phyloP scores from a whole-genome alignment of 768 basidiomycete species.

The Phlebiopsis gigantea region DNA sequence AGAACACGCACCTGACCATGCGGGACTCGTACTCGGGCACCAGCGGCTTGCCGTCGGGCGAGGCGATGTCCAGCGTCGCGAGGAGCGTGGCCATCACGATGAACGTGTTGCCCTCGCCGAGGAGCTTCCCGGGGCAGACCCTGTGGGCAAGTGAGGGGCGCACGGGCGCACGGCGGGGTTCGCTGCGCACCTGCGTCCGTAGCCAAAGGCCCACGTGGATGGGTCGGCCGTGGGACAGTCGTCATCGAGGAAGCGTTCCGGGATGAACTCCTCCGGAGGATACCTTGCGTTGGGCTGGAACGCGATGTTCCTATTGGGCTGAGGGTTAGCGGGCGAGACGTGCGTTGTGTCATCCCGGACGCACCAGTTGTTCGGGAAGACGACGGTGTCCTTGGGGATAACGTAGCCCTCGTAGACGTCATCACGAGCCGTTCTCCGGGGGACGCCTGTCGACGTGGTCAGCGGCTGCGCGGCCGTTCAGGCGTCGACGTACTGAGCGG shows the following conservation, averaged over 20 bases:
- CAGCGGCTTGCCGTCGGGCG: not conserved
- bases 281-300: slow-evolving; percentile 20
- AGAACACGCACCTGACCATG: not conserved
- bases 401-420: slow-evolving; percentile 49
- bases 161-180: too few species aligned
- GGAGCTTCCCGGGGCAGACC: slow-evolving; percentile 15
- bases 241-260: slow-evolving; percentile 21
- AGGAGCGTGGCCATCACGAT: slow-evolving; percentile 12
- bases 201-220: slow-evolving; percentile 19
- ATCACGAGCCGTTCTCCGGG: slow-evolving; percentile 52
- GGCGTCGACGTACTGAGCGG: slow-evolving; percentile 2
- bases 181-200: slow-evolving; percentile 20
- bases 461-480: not conserved
- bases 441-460: slow-evolving; percentile 35
- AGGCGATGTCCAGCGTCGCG: not conserved
- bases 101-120: slow-evolving; percentile 14
- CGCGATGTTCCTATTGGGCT: slow-evolving; percentile 5
- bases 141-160: too few species aligned
- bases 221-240: slow-evolving; percentile 13
- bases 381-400: slow-evolving; percentile 56
- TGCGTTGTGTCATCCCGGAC: not conserved
- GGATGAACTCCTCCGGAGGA: slow-evolving; percentile 21
- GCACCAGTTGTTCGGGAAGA: slow-evolving; percentile 40
- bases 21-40: not conserved
- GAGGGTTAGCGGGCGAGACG: not conserved